These are phyloP conservation scores for Exophiala dermatitidis DNA, from an alignment of 2,329 filamentous ascomycete genomes.

Conservation along the genomic window DNA sequence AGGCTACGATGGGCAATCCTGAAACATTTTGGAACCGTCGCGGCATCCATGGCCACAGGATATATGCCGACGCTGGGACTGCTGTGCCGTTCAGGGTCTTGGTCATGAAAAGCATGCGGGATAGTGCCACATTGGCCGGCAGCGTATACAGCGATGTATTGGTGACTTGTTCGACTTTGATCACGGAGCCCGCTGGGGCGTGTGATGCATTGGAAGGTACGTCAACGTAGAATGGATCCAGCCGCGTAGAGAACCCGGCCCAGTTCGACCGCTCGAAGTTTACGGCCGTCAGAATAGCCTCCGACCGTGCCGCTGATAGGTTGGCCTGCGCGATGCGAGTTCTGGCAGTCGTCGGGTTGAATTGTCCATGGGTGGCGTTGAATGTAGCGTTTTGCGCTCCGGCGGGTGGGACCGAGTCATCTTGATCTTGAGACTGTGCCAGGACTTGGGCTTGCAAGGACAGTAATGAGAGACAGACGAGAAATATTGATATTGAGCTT, in stretches of 20 bases:
- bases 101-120: constrained; percentile 45
- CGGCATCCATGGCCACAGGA: constrained; percentile 45
- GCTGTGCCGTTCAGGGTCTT: constrained; percentile 39
- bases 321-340: too few species aligned
- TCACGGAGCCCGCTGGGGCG: too few species aligned
- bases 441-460: too few species aligned
- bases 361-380: too few species aligned
- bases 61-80: constrained; percentile 44
- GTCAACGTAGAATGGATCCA: constrained; percentile 38
- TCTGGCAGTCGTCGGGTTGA: too few species aligned
- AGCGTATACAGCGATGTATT: constrained; percentile 37
- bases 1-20: too few species aligned
- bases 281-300: constrained; percentile 1
- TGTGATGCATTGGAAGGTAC: constrained; percentile 26
- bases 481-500: too few species aligned
- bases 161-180: constrained; percentile 35
- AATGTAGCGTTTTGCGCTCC: too few species aligned
- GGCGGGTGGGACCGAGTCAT: too few species aligned
- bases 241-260: constrained; percentile 9
- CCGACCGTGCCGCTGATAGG: too few species aligned
- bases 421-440: too few species aligned
- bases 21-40: background rate
- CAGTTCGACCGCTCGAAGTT: constrained; percentile 21
- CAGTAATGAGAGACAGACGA: too few species aligned
- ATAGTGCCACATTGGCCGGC: constrained; percentile 39